Base-by-base conservation (phyloP, 495 filamentous ascomycete species). In the Elasticomyces elasticus region DNA sequence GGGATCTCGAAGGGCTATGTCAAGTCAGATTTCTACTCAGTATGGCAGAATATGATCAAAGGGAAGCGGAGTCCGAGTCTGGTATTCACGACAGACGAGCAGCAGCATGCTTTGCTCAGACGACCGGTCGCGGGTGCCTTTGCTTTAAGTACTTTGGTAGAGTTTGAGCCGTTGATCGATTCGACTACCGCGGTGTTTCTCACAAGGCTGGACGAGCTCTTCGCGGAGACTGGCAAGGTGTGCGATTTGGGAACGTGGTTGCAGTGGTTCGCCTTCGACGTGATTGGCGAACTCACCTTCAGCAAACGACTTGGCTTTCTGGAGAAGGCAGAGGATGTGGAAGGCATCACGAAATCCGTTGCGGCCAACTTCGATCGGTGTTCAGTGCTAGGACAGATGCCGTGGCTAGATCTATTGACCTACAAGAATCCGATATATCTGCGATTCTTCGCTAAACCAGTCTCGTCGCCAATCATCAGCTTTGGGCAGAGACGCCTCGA, bases 191-290 rank as follows among this genome's bases (percentile, higher is more conserved):
- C 58, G 0, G 52, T 57, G 31, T 57, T 61, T 31, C 26, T 52
- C 4, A 22, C 27, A 7, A 20, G 37, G 20, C 50, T 60, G 26
- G 54, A 62, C 51, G 46, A 62, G 9, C 62, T 62, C 6, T 71
- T 71, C 55, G 54, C 55, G 0, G 42, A 47, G 4, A 63, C 63
- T 0, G 55, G 47, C 1, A 67, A 59, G 25, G 23, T 57, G 2
- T 71, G 63, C 20, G 66, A 69, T 31, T 56, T 72, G 1, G 66
- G 65, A 17, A 52, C 68, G 15, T 77, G 70, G 72, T 49, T 77
- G 27, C 69, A 72, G 56, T 73, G 60, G 48, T 78, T 71, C 56
- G 74, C 74, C 2, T 75, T 69, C 52, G 73, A 76, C 60, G 69
- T 69, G 23, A 71, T 72, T 17, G 66, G 67, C n/a, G 64, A 66